Evolutionary conservation across 2,329 filamentous ascomycete genomes (phyloP), one percentile per base, ranked within the genome.

Genomic region (Ceratocystiopsis minuta): DNA sequence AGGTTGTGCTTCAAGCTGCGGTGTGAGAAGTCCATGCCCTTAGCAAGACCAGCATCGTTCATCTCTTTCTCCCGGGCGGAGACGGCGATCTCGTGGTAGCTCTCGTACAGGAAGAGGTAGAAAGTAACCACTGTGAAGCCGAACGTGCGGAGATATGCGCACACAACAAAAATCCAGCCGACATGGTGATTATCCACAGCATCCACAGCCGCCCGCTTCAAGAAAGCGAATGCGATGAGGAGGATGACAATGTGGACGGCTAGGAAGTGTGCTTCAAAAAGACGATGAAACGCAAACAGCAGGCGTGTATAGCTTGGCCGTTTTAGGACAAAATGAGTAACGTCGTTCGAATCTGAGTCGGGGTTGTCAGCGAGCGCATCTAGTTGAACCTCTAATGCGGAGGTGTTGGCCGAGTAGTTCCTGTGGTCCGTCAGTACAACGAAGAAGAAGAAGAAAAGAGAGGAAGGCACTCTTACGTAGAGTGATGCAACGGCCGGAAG

Each of bases 181-280:
- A 82, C 57, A 28, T 67, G 57, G 46, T 72, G 62, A 39, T 69
- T 60, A 49, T 76, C 66, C 35, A 61, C 56, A 41, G 61, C 57
- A 45, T 62, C 62, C 43, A 72, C 63, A 14, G 69, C 68, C 31
- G 72, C 59, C 52, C 66, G 65, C 34, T 66, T 60, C 55, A 75
- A 82, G 4, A 80, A 50, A 0, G 71, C 68, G 0, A 75, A 78
- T 2, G 73, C 66, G 36, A 80, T 51, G 20, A 82, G 64, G 24
- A 80, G 62, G 37, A 80, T 70, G 7, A 70, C 72, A 60, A 75
- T 74, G 51, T 83, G 78, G 15, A 75, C 67, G 0, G 78, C 77
- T 18, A 83, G 60, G 54, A 82, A 82, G 55, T 83, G 78, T 0
- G 78, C 78, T 55, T 83, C 78, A 51, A 79, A 83, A n/a, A 83